phyloP scores from a whole-genome alignment of 192 early-diverging fungal species.

The Phycomyces nitens region DNA sequence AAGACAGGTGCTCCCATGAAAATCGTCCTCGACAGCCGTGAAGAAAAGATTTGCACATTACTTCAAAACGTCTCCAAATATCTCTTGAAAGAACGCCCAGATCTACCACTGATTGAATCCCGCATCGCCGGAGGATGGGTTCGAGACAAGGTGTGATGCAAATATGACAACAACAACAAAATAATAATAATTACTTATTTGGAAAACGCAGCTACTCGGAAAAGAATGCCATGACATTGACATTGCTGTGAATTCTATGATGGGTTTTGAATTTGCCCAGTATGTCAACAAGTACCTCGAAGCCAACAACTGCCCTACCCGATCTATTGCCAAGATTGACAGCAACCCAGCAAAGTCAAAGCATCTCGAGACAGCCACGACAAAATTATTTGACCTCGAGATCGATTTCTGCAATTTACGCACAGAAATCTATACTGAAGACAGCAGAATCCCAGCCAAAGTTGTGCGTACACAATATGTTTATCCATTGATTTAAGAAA shows the following conservation, averaged over 20 bases:
- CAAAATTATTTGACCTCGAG: conserved; percentile 67
- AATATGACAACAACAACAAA: not conserved
- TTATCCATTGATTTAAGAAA: no score
- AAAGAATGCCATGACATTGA: conserved; percentile 87
- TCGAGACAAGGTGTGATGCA: conserved; percentile 77
- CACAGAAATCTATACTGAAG: conserved; percentile 82
- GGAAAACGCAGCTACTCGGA: conserved; percentile 92
- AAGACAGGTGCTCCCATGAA: conserved; percentile 29
- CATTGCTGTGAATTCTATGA: conserved; percentile 90
- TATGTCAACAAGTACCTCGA: conserved; percentile 64
- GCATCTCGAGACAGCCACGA: conserved; percentile 96
- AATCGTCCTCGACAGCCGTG: conserved; percentile 55
- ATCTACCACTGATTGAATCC: conserved; percentile 55
- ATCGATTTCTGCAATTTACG: conserved; percentile 97
- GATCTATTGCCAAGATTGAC: conserved; percentile 77
- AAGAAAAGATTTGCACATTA: conserved; percentile 65
- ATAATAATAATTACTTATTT: not conserved
- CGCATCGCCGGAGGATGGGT: conserved; percentile 99
- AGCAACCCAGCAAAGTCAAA: conserved; percentile 94
- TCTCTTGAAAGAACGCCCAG: conserved; percentile 45
- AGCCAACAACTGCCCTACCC: conserved; percentile 34
- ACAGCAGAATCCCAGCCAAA: conserved; percentile 73
- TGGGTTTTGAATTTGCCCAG: conserved; percentile 86
- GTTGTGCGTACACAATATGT: conserved; percentile 47
- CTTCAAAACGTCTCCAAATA: conserved; percentile 58